Conservation (phyloP, 768 basidiomycete species). For the Psilocybe subaeruginosa region DNA sequence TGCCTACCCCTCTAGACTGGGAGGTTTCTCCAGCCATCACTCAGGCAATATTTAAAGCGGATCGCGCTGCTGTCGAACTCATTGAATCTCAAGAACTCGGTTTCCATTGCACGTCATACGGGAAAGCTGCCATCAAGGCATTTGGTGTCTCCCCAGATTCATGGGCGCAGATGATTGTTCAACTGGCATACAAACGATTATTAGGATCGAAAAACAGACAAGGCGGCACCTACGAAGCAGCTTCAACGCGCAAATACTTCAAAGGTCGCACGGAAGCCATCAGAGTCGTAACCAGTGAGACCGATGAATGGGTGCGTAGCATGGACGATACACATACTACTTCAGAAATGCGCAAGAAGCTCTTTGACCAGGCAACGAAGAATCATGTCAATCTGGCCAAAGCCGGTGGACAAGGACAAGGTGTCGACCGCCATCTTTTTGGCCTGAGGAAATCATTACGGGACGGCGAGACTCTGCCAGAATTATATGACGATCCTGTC, state of each 20-base stretch:
- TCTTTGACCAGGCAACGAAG: conserved; percentile 65
- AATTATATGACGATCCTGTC: conserved; percentile 76
- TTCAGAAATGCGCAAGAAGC: conserved; percentile 45
- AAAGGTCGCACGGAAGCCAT: conserved; percentile 96
- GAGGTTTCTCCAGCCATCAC: conserved; percentile 50
- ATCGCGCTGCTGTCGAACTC: conserved; percentile 56
- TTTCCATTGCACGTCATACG: conserved; percentile 73
- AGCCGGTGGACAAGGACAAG: conserved; percentile 65
- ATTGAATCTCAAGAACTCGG: conserved; percentile 64
- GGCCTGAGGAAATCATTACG: conserved; percentile 74
- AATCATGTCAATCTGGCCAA: conserved; percentile 70
- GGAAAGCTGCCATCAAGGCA: conserved; percentile 83
- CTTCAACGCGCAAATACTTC: conserved; percentile 84
- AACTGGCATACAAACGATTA: conserved; percentile 84
- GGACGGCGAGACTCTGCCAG: conserved; percentile 66
- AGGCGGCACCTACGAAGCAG: conserved; percentile 93
- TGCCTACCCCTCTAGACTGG: conserved; percentile 65
- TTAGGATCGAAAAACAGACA: conserved; percentile 52
- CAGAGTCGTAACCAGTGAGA: conserved; percentile 76
- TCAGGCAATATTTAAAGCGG: conserved; percentile 59
- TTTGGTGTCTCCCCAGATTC: conserved; percentile 93
- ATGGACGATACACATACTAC: conserved; percentile 61
- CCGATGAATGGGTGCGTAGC: conserved; percentile 73
- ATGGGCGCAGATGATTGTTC: conserved; percentile 92
- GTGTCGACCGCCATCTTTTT: conserved; percentile 87